Evolutionary conservation across 1,284 basidiomycete species (phyloP).

Genomic region (Anthracocystis setariae): DNA sequence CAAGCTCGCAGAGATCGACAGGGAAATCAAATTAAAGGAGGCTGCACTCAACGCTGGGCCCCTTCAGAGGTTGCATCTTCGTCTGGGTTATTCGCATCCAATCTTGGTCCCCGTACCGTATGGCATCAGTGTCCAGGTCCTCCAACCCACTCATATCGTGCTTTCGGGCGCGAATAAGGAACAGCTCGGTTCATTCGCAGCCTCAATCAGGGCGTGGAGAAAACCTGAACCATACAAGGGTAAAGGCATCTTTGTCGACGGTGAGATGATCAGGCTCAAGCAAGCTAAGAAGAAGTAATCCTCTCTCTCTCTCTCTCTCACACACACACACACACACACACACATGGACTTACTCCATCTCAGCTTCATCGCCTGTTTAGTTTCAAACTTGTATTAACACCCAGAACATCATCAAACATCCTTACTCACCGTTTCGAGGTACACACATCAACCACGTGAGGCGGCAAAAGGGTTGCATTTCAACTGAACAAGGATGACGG

Average conservation of each 20-base stretch:
- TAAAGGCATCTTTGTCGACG: slow-evolving; percentile 87
- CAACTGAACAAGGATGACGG: no score
- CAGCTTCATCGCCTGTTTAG: no score
- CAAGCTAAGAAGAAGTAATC: slow-evolving; percentile 92
- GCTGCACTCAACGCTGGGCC: slow-evolving; percentile 30
- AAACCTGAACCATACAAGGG: slow-evolving; percentile 93
- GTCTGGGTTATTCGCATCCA: slow-evolving; percentile 86
- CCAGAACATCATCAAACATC: no score
- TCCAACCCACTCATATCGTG: slow-evolving; percentile 71
- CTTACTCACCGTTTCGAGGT: no score
- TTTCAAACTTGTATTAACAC: no score
- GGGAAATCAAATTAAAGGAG: slow-evolving; percentile 9
- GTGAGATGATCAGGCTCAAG: slow-evolving; percentile 88
- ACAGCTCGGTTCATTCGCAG: slow-evolving; percentile 84
- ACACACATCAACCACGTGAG: no score
- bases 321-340: no score
- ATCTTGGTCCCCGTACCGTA: slow-evolving; percentile 81
- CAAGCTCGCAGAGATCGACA: slow-evolving; percentile 41
- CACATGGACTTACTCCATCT: no score
- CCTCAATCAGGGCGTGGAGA: slow-evolving; percentile 82
- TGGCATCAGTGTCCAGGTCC: slow-evolving; percentile 64
- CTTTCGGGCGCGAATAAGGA: slow-evolving; percentile 72
- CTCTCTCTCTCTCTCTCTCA: neutral
- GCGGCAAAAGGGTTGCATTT: no score
- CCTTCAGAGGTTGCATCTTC: slow-evolving; percentile 51